Conservation (phyloP, 768 basidiomycete species). For the Omphalotus guepiniiformis region DNA sequence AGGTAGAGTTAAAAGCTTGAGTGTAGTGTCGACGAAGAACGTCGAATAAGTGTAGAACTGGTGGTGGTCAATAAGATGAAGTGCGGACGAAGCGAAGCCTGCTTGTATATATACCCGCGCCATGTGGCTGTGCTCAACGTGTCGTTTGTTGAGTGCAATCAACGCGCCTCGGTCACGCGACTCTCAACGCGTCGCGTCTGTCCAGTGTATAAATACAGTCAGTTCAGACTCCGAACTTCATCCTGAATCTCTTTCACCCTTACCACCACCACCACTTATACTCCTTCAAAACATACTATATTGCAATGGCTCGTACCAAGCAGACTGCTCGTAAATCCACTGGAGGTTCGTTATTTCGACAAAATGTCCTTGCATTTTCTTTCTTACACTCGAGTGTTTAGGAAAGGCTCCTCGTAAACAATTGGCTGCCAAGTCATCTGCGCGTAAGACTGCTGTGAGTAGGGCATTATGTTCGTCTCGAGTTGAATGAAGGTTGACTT, state of each 20-base stretch:
- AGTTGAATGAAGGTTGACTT: background rate
- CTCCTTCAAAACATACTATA: background rate
- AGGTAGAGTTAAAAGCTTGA: background rate
- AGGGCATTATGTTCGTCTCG: slow-evolving; percentile 4
- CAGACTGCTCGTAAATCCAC: slow-evolving; percentile 60
- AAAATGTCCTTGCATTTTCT: background rate
- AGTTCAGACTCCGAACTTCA: background rate
- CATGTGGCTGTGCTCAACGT: slow-evolving; percentile 24
- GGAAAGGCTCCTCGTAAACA: slow-evolving; percentile 70
- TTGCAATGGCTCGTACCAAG: slow-evolving; percentile 53
- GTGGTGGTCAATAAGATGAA: slow-evolving; percentile 2
- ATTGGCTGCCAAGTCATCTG: slow-evolving; percentile 60
- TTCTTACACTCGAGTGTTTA: slow-evolving; percentile 12
- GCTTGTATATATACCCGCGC: slow-evolving; percentile 16
- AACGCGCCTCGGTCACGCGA: slow-evolving; percentile 18
- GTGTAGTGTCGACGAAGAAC: background rate
- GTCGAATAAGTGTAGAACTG: background rate
- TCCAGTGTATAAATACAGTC: slow-evolving; percentile 24
- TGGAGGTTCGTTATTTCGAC: slow-evolving; percentile 45
- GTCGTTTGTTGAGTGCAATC: slow-evolving; percentile 15
- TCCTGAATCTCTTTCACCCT: slow-evolving; percentile 3
- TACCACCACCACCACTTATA: slow-evolving; percentile 12
- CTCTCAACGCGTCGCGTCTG: slow-evolving; percentile 17
- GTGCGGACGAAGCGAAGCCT: slow-evolving; percentile 15
- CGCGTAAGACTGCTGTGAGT: slow-evolving; percentile 56